These are phyloP conservation scores for Globisporangium emineosum DNA, from an alignment of 352 stramenopile species.

Conservation along the genomic window DNA sequence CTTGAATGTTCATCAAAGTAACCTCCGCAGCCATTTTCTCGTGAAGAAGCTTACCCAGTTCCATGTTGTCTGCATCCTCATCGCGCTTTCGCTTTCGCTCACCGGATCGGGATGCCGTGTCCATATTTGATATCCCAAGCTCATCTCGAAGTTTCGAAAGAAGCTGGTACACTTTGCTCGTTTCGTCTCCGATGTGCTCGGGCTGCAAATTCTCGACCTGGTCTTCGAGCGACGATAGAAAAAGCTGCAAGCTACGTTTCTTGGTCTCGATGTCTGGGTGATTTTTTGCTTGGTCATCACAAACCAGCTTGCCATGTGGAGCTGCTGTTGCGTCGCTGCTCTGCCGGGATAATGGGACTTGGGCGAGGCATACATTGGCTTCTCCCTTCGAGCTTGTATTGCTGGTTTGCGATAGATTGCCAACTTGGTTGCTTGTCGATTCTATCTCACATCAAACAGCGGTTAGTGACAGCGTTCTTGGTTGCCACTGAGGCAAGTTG, in stretches of 20 bases:
- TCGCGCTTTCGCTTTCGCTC: constrained; percentile 18
- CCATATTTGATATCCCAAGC: constrained; percentile 20
- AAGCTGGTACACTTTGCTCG: constrained; percentile 10
- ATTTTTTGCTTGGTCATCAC: not conserved
- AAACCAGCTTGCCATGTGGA: not conserved
- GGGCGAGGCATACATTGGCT: not conserved
- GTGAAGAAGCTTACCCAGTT: constrained; percentile 19
- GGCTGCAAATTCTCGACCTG: constrained; percentile 13
- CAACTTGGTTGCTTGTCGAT: not conserved
- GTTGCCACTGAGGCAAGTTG: not conserved
- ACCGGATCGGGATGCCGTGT: constrained; percentile 10
- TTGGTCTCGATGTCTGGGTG: not conserved
- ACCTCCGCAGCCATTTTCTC: constrained; percentile 19
- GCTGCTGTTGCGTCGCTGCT: not conserved
- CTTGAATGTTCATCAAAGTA: constrained; percentile 24
- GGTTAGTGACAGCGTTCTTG: not conserved
- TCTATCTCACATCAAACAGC: not conserved
- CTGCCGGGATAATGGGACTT: not conserved
- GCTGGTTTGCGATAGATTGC: constrained; percentile 1
- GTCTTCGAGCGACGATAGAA: constrained; percentile 13
- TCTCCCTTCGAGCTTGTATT: not conserved
- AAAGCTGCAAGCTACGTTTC: not conserved
- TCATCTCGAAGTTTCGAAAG: constrained; percentile 26
- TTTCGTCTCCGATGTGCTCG: constrained; percentile 3
- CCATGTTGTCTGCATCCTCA: constrained; percentile 16